These are phyloP conservation scores for Mycotypha africana DNA, from an alignment of 371 early-diverging fungal genomes.

Conservation along the genomic window DNA sequence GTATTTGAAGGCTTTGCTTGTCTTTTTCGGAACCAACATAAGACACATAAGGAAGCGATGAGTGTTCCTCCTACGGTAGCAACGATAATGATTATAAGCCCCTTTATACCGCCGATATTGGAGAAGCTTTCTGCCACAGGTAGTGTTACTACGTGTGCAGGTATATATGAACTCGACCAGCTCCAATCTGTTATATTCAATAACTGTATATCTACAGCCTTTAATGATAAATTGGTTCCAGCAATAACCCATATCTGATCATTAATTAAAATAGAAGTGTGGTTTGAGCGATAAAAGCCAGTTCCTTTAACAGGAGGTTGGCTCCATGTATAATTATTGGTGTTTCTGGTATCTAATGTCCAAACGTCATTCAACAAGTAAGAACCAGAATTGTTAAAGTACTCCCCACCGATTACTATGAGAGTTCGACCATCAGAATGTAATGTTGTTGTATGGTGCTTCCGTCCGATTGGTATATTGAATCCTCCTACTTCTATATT, in stretches of 20 bases:
- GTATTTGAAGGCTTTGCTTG: too few species aligned
- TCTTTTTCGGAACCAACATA: too few species aligned
- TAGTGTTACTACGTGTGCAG: too few species aligned
- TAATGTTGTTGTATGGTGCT: constrained; percentile 23
- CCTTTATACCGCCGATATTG: too few species aligned
- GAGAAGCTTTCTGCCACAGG: too few species aligned
- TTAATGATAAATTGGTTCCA: constrained; percentile 13
- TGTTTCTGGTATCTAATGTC: constrained; percentile 12
- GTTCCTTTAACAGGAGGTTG: constrained; percentile 2
- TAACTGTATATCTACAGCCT: constrained; percentile 25
- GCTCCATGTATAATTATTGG: constrained; percentile 10
- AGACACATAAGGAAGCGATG: too few species aligned
- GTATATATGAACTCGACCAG: constrained; percentile 15
- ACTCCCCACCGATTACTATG: constrained; percentile 20
- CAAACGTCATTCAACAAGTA: constrained; percentile 18
- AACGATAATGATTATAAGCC: too few species aligned
- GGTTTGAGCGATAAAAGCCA: constrained; percentile 20
- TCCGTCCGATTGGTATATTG: constrained; percentile 10
- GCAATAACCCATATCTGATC: constrained; percentile 23
- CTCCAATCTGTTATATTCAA: constrained; percentile 17
- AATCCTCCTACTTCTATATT: constrained; percentile 7
- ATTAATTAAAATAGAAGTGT: constrained; percentile 17
- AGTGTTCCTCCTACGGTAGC: too few species aligned
- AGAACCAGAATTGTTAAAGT: constrained; percentile 12
- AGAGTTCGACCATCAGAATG: constrained; percentile 21